Evolutionary conservation across 495 filamentous ascomycete genomes (phyloP).

Genomic region (Symbiotaphrina buchneri): DNA sequence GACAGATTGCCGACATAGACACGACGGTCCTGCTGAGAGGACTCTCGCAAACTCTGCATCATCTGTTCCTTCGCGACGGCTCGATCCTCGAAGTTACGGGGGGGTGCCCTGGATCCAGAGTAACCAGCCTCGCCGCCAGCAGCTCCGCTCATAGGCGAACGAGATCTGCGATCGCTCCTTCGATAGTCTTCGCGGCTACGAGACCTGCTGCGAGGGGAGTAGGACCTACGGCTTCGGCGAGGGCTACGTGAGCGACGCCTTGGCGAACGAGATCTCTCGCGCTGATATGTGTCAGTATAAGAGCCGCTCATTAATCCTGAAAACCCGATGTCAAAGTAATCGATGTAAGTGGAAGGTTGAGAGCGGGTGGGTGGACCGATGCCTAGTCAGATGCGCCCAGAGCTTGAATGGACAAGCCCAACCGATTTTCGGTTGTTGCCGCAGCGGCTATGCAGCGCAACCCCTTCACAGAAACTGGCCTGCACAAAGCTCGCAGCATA

Average conservation of each 20-base stretch:
- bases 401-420: too few relatives aligned
- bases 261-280: constrained; percentile 86
- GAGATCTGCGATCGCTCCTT: constrained; percentile 54
- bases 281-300: too few relatives aligned
- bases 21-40: constrained; percentile 92
- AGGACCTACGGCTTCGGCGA: constrained; percentile 60
- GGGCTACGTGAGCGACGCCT: constrained; percentile 69
- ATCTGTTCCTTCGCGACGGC: constrained; percentile 73
- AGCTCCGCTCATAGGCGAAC: constrained; percentile 68
- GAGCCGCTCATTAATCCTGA: neutral
- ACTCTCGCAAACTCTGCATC: constrained; percentile 82
- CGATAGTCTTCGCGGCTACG: constrained; percentile 78
- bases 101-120: constrained; percentile 34
- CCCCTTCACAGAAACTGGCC: too few relatives aligned
- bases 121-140: constrained; percentile 46
- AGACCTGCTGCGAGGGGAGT: constrained; percentile 82
- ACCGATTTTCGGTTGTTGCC: too few relatives aligned
- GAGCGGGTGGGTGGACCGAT: too few relatives aligned
- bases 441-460: too few relatives aligned
- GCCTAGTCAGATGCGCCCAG: too few relatives aligned
- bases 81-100: constrained; percentile 65
- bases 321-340: too few relatives aligned
- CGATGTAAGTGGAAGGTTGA: too few relatives aligned
- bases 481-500: too few relatives aligned
- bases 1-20: constrained; percentile 98